phyloP scores from a whole-genome alignment of 768 basidiomycete species.

The Cystobasidium tubakii region DNA sequence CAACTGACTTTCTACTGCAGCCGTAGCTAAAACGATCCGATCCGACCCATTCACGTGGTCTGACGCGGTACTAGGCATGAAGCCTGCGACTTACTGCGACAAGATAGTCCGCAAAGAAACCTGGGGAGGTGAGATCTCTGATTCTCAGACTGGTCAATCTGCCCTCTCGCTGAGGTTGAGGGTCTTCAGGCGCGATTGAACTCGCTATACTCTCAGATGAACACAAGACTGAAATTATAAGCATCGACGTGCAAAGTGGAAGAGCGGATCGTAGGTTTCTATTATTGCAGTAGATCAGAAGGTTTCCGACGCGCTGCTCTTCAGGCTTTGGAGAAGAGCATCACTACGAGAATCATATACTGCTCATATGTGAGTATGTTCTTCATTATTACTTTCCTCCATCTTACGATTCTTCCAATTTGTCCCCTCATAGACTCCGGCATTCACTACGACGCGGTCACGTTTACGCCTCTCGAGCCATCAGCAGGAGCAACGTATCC shows the following conservation, averaged over 20 bases:
- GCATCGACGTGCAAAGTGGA: conserved; percentile 33
- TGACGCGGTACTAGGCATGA: conserved; percentile 31
- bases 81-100: conserved; percentile 28
- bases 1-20: not conserved
- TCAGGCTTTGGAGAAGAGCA: conserved; percentile 32
- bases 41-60: conserved; percentile 28
- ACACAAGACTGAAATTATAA: conserved; percentile 26
- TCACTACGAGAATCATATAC: conserved; percentile 11
- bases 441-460: conserved; percentile 75
- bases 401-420: no score
- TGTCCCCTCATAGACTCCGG: conserved; percentile 29
- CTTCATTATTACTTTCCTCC: no score
- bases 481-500: conserved; percentile 55
- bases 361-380: conserved; percentile 13
- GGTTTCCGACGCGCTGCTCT: not conserved
- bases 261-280: conserved; percentile 32
- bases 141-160: no score
- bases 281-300: not conserved
- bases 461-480: conserved; percentile 67
- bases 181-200: conserved; percentile 36
- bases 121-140: conserved; percentile 29
- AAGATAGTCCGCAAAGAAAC: not conserved
- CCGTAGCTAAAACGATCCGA: conserved; percentile 14
- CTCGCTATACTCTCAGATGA: conserved; percentile 26
- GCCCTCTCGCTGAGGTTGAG: no score